phyloP scores from a whole-genome alignment of 768 basidiomycete genomes.

The Rhodotorula babjevae region DNA sequence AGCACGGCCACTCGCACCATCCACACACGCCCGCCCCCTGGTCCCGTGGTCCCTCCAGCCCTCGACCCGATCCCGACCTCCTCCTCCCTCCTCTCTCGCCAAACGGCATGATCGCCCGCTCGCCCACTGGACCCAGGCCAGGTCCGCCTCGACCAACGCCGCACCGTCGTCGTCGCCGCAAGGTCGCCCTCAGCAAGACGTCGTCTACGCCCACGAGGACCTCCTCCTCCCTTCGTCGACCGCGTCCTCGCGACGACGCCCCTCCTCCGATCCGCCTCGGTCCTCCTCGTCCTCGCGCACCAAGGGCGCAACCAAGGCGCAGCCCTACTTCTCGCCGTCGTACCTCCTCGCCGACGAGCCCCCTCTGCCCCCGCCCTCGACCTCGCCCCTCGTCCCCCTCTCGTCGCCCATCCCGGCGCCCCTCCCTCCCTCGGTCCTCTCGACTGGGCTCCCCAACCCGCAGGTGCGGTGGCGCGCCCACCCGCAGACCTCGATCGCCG shows the following conservation, averaged over 20 bases:
- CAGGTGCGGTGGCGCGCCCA: slow-evolving; percentile 32
- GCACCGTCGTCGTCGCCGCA: background rate
- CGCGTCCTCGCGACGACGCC: background rate
- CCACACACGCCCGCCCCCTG: too few species aligned
- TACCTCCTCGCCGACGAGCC: slow-evolving; percentile 22
- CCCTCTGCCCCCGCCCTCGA: slow-evolving; percentile 29
- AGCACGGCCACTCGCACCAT: too few species aligned
- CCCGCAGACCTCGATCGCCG: slow-evolving; percentile 13
- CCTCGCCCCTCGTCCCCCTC: slow-evolving; percentile 36
- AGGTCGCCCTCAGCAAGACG: background rate
- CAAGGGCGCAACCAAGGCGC: too few species aligned
- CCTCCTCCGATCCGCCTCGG: background rate
- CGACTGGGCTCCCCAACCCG: slow-evolving; percentile 37
- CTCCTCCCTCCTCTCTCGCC: too few species aligned
- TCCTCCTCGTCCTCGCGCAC: background rate
- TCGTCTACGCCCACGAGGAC: slow-evolving; percentile 36
- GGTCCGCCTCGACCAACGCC: background rate
- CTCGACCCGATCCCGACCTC: too few species aligned
- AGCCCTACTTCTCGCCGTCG: slow-evolving; percentile 24
- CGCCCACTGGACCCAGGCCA: too few species aligned
- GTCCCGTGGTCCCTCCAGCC: too few species aligned
- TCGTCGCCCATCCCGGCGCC: slow-evolving; percentile 15
- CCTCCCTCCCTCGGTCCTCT: slow-evolving; percentile 28
- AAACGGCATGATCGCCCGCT: too few species aligned
- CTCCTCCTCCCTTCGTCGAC: slow-evolving; percentile 25